These are phyloP conservation scores for Glycyrrhiza uralensis DNA, from an alignment of 306 rosid species.

Conservation along the genomic window DNA sequence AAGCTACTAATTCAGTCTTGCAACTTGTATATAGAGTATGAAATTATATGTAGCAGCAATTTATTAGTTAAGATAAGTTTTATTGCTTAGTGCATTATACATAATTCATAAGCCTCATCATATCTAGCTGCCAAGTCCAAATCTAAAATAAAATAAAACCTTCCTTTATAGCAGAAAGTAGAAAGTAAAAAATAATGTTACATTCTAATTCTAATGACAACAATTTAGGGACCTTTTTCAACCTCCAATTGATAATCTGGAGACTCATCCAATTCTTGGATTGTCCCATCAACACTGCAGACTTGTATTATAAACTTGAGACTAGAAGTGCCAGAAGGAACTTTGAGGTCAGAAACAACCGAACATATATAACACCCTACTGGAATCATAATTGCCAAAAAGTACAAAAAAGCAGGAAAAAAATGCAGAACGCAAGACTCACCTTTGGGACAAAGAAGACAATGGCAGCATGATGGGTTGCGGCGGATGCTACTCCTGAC, in stretches of 20 bases:
- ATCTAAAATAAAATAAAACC: background rate
- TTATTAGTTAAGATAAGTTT: background rate
- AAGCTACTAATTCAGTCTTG: background rate
- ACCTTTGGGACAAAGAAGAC: too few species aligned
- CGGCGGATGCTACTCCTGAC: too few species aligned
- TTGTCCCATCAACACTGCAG: slow-evolving; percentile 60
- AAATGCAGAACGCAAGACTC: too few species aligned
- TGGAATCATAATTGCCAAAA: too few species aligned
- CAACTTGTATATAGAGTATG: background rate
- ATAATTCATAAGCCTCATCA: background rate
- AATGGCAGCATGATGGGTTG: too few species aligned
- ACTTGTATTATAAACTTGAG: slow-evolving; percentile 70
- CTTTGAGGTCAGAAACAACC: slow-evolving; percentile 52
- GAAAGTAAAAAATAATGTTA: slow-evolving; percentile 16
- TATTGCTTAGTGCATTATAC: background rate
- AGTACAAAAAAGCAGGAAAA: too few species aligned
- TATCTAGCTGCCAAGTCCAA: background rate
- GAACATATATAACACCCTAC: too few species aligned
- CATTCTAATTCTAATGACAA: slow-evolving; percentile 13
- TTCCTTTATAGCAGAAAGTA: slow-evolving; percentile 22
- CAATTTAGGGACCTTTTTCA: slow-evolving; percentile 28
- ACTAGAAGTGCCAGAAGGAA: slow-evolving; percentile 41
- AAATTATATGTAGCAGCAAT: background rate
- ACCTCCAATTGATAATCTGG: slow-evolving; percentile 59
- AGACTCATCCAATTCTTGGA: slow-evolving; percentile 56